These are phyloP conservation scores for Pleodorina starrii DNA, from an alignment of 139 green algal species.

Conservation along the genomic window DNA sequence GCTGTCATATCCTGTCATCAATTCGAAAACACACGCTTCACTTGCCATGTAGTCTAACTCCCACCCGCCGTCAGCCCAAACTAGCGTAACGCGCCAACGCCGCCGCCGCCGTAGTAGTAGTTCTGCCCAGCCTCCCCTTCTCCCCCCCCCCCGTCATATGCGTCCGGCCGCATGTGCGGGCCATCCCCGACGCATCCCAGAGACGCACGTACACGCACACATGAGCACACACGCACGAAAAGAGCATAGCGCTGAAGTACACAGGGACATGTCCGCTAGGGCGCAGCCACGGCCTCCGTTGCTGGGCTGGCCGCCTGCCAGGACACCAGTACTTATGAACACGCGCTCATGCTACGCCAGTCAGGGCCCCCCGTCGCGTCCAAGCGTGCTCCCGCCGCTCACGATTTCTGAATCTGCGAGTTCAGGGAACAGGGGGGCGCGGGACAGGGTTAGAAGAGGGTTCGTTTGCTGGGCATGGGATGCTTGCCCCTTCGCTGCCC, in stretches of 20 bases:
- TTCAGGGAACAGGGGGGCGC: too few species aligned
- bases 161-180: background rate
- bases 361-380: background rate
- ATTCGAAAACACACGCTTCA: conserved; percentile 9
- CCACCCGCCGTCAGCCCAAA: background rate
- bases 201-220: background rate
- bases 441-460: too few species aligned
- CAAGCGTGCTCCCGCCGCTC: background rate
- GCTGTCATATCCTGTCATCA: conserved; percentile 23
- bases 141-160: background rate
- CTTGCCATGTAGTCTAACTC: background rate
- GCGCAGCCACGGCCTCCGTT: background rate
- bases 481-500: too few species aligned
- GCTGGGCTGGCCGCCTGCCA: background rate
- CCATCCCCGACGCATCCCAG: background rate
- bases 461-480: too few species aligned
- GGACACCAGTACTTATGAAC: conserved; percentile 1
- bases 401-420: conserved; percentile 42
- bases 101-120: too few species aligned
- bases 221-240: background rate
- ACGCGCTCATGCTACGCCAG: conserved; percentile 29
- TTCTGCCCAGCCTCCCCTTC: conserved; percentile 11
- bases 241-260: conserved; percentile 17
- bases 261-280: background rate
- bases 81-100: conserved; percentile 3